A percentile compares a stretch with the other conserved stretches of the same genome.
phyloP scores from a whole-genome alignment of 106 monocot species.

The Acorus gramineus region DNA sequence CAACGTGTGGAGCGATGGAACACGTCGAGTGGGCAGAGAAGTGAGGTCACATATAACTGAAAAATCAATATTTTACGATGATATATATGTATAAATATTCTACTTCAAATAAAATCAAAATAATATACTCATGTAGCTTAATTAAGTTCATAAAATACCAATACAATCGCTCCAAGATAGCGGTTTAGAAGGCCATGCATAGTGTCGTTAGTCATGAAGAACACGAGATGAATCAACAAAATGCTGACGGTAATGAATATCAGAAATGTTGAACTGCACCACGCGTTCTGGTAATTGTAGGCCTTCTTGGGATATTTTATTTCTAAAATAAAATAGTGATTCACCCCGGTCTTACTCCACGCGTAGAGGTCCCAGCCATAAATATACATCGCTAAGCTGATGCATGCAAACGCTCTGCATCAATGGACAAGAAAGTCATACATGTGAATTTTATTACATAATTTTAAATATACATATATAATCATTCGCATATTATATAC shows the following conservation, averaged over 20 bases:
- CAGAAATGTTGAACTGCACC: slow-evolving; percentile 69
- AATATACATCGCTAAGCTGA: slow-evolving; percentile 84
- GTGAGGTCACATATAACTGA: slow-evolving; percentile 46
- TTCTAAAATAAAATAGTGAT: slow-evolving; percentile 96
- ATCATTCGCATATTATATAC: no score
- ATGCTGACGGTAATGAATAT: slow-evolving; percentile 70
- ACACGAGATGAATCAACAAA: slow-evolving; percentile 67
- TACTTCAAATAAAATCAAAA: no score
- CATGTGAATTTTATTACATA: no score
- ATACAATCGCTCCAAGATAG: slow-evolving; percentile 44
- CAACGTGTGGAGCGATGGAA: slow-evolving; percentile 74
- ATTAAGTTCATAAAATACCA: slow-evolving; percentile 30
- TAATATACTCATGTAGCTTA: no score
- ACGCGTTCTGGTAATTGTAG: slow-evolving; percentile 77
- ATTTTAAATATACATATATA: no score
- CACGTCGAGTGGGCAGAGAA: slow-evolving; percentile 74
- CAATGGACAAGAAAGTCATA: no score
- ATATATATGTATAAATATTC: no score
- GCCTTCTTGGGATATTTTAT: slow-evolving; percentile 49
- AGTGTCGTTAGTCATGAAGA: slow-evolving; percentile 23
- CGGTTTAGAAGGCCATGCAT: slow-evolving; percentile 25
- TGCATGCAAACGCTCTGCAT: slow-evolving; percentile 80
- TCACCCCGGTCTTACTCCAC: no score
- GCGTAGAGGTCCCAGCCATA: slow-evolving; percentile 85
- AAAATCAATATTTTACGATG: background rate